Conservation (phyloP, 768 basidiomycete genomes). For the Leccinum barrowsii region DNA sequence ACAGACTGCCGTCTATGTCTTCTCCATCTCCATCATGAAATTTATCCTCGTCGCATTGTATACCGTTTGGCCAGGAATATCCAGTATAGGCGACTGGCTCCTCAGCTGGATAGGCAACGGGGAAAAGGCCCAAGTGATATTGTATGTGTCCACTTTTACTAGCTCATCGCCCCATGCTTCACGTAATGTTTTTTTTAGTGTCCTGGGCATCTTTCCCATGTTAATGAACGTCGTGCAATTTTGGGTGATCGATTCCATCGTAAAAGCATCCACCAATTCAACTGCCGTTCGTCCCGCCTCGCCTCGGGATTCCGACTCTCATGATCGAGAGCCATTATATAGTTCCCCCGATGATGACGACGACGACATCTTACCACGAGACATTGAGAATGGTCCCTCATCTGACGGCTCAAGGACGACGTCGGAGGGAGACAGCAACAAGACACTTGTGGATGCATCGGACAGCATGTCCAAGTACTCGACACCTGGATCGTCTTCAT, state of each 20-base stretch:
- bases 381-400: slow-evolving; percentile 46
- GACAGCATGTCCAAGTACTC: slow-evolving; percentile 12
- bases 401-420: slow-evolving; percentile 36
- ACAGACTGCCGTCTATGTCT: slow-evolving; percentile 79
- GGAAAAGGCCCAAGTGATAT: slow-evolving; percentile 70
- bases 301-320: slow-evolving; percentile 35
- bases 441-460: slow-evolving; percentile 18
- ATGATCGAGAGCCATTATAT: slow-evolving; percentile 65
- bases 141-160: slow-evolving; percentile 49
- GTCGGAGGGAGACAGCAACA: slow-evolving; percentile 20
- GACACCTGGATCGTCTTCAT: slow-evolving; percentile 15
- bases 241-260: slow-evolving; percentile 92
- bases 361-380: slow-evolving; percentile 33
- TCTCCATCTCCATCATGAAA: slow-evolving; percentile 85
- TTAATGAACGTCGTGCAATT: slow-evolving; percentile 89
- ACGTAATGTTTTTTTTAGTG: slow-evolving; percentile 39
- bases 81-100: slow-evolving; percentile 80
- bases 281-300: slow-evolving; percentile 40
- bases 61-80: slow-evolving; percentile 64
- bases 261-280: slow-evolving; percentile 59
- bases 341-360: slow-evolving; percentile 53
- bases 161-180: slow-evolving; percentile 1
- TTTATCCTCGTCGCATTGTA: slow-evolving; percentile 79
- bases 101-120: slow-evolving; percentile 73
- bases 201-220: slow-evolving; percentile 90